Evolutionary conservation across 805 yeast genomes (phyloP), one percentile per base, ranked within the genome.

Genomic region (Wickerhamiella occidentalis): DNA sequence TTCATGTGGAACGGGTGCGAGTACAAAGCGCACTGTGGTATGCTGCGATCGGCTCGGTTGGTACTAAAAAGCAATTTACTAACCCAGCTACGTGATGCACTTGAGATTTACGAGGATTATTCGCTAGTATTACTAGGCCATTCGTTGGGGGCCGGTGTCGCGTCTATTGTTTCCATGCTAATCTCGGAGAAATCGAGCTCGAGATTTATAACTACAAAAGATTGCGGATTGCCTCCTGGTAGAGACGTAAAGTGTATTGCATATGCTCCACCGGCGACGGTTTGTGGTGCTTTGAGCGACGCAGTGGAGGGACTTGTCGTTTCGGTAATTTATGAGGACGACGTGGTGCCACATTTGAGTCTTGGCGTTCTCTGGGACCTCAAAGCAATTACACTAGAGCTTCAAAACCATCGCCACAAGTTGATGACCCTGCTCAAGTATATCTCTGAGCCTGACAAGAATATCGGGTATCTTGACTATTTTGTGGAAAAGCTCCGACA

Each of bases 141-240:
- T 52, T 64, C 67, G 6, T 51, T 64, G 37, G 67, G 67, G 4
- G 67, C 65, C 11, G 65, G 67, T 1, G 66, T 64, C 1, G 65
- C 60, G 1, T 63, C 67, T 1, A 29, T 64, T 13, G 48, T 64
- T 17, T 60, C 62, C 18, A 55, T 64, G 9, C 53, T 64, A 21
- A 45, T 64, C 2, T 48, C 65, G 1, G 62, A 55, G 26, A 55
- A 52, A n/a, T 41, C 37, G 17, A 57, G 56, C 6, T 37, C 36
- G 17, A 25, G 19, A 8, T 62, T 61, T 52, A 56, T 53, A 19
- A 62, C 64, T 9, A 50, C 58, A 3, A 48, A 50, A 30, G 30
- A 42, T 8, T 51, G 57, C 19, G 37, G 51, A 7, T 41, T 62
- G n/a, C 61, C 64, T 13, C 40, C 56, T 3, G 66, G 65, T 1